Conservation (phyloP, 179 eudicot species). For the Carnegiea gigantea region DNA sequence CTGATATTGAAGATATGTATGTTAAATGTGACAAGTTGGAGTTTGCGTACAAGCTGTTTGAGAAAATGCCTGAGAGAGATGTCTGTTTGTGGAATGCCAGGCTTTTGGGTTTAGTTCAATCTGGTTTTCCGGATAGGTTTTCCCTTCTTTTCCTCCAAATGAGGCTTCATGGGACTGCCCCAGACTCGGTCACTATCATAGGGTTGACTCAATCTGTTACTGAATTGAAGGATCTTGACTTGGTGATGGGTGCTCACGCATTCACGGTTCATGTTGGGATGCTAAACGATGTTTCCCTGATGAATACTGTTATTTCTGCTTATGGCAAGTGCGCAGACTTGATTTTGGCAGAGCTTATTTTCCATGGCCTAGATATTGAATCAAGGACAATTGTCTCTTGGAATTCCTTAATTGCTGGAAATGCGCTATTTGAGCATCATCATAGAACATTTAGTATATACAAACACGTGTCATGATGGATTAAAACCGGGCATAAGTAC, state of each 20-base stretch:
- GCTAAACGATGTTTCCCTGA: constrained; percentile 43
- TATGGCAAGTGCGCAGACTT: constrained; percentile 55
- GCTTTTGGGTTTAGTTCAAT: constrained; percentile 47
- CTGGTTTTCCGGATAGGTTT: constrained; percentile 40
- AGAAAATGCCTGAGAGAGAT: constrained; percentile 53
- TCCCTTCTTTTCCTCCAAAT: constrained; percentile 37
- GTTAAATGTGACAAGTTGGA: constrained; percentile 42
- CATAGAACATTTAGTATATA: constrained; percentile 30
- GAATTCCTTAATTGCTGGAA: constrained; percentile 57
- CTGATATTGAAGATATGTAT: constrained; percentile 57
- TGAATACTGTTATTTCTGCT: constrained; percentile 59
- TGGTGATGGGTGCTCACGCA: constrained; percentile 46
- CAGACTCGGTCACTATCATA: constrained; percentile 48
- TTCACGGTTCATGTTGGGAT: constrained; percentile 46
- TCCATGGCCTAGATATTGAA: constrained; percentile 31
- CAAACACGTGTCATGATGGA: constrained; percentile 31
- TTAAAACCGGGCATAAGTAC: constrained; percentile 51
- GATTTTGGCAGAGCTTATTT: constrained; percentile 45
- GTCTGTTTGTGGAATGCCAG: constrained; percentile 60
- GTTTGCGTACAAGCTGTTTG: constrained; percentile 48
- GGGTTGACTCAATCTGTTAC: constrained; percentile 45
- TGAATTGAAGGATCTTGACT: constrained; percentile 27
- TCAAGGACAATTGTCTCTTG: constrained; percentile 53
- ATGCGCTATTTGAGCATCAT: constrained; percentile 30
- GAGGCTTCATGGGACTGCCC: constrained; percentile 42